Evolutionary conservation across 2,329 filamentous ascomycete genomes (phyloP).

Genomic region (Colletotrichum sp.): DNA sequence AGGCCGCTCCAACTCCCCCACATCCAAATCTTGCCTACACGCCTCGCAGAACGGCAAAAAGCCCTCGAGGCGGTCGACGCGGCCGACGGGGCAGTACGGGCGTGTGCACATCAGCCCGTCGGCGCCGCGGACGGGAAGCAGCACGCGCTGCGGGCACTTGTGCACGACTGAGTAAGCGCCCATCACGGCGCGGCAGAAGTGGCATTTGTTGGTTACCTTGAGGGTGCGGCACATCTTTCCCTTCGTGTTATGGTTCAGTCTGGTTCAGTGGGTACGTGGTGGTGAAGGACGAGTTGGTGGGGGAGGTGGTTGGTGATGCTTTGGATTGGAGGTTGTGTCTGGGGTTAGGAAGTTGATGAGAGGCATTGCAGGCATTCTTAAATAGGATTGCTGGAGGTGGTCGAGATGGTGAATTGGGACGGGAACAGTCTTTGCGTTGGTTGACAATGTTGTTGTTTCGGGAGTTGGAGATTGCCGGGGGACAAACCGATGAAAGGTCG

Average conservation of each 20-base stretch:
- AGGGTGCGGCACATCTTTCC: not conserved
- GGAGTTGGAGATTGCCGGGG: not conserved
- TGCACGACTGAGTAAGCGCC: not conserved
- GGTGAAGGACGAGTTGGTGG: not conserved
- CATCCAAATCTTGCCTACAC: not conserved
- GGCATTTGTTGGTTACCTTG: not conserved
- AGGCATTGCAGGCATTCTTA: not conserved
- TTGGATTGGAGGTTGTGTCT: not conserved
- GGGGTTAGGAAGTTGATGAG: too few relatives aligned
- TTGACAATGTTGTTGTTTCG: accelerated
- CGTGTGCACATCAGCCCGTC: not conserved
- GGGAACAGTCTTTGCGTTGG: not conserved
- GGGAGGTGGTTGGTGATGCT: not conserved
- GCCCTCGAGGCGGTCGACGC: not conserved
- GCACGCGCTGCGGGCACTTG: not conserved
- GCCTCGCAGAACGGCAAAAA: not conserved
- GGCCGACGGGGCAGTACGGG: not conserved
- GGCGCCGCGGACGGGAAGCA: not conserved
- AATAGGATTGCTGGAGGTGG: not conserved
- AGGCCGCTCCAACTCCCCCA: not conserved
- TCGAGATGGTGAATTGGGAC: not conserved
- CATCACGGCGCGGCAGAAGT: not conserved
- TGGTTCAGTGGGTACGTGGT: not conserved
- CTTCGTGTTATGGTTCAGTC: too few relatives aligned
- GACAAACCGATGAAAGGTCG: not conserved